Conservation (phyloP, 2,329 filamentous ascomycete species). For the Fusarium nygamai region DNA sequence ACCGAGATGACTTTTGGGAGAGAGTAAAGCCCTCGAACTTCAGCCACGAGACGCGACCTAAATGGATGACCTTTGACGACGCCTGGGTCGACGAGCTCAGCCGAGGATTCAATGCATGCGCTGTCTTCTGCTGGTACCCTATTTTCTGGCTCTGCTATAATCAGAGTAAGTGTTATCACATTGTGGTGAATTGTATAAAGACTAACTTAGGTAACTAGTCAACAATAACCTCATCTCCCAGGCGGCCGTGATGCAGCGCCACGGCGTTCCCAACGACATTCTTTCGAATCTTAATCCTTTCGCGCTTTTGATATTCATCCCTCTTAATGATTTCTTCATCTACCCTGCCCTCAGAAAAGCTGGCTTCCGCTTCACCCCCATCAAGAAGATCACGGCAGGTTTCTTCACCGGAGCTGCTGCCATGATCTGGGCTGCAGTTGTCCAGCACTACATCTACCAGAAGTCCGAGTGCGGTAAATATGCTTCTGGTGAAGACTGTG, state of each 20-base stretch:
- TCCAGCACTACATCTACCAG: constrained; percentile 72
- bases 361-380: constrained; percentile 76
- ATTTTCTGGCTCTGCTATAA: constrained; percentile 66
- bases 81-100: constrained; percentile 80
- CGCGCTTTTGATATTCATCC: constrained; percentile 78
- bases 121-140: constrained; percentile 76
- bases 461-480: constrained; percentile 65
- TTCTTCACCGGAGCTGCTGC: constrained; percentile 72
- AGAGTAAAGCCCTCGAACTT: constrained; percentile 74
- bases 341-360: constrained; percentile 73
- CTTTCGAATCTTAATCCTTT: constrained; percentile 80
- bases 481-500: constrained; percentile 44
- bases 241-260: constrained; percentile 70
- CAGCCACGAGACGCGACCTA: constrained; percentile 61
- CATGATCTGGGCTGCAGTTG: constrained; percentile 65
- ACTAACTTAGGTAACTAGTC: constrained; percentile 49
- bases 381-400: constrained; percentile 77
- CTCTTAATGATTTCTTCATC: constrained; percentile 72
- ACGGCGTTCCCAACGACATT: constrained; percentile 80
- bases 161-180: constrained; percentile 46
- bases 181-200: neutral
- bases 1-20: constrained; percentile 71
- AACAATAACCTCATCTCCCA: constrained; percentile 71
- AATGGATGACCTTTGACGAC: constrained; percentile 83
- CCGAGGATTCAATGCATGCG: constrained; percentile 73